Percentiles rank a stretch among this genome's conserved stretches.
Conservation (phyloP, 1,284 basidiomycete species). For the Puccinia triticina region DNA sequence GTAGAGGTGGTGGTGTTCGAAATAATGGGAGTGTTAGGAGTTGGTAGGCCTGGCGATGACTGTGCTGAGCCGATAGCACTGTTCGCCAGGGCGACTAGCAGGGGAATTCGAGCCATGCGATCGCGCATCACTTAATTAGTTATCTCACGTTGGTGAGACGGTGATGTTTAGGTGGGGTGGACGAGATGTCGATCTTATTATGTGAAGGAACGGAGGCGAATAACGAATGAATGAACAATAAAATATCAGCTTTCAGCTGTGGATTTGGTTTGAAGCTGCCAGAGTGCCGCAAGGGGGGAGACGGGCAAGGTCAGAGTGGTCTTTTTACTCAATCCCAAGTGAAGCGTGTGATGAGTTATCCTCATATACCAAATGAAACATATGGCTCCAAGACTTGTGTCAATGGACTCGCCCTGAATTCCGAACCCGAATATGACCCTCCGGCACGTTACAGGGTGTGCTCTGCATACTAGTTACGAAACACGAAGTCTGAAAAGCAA, state of each 20-base stretch:
- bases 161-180: neutral
- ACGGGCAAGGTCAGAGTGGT: neutral
- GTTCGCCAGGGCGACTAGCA: slow-evolving; percentile 12
- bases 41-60: neutral
- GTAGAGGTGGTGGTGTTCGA: neutral
- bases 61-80: neutral
- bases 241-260: neutral
- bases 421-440: neutral
- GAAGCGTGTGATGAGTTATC: neutral
- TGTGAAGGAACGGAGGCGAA: neutral
- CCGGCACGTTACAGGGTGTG: neutral
- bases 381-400: slow-evolving; percentile 1
- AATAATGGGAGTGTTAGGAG: neutral
- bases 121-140: neutral
- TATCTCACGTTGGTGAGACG: neutral
- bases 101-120: slow-evolving; percentile 20
- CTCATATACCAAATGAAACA: slow-evolving; percentile 20
- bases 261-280: neutral
- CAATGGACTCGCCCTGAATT: neutral
- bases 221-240: neutral
- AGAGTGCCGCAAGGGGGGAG: no score
- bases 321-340: neutral
- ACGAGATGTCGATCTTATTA: neutral
- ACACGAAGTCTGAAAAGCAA: neutral
- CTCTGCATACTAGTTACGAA: neutral